phyloP scores from a whole-genome alignment of 2,329 filamentous ascomycete genomes.

The Botrytis byssoidea region DNA sequence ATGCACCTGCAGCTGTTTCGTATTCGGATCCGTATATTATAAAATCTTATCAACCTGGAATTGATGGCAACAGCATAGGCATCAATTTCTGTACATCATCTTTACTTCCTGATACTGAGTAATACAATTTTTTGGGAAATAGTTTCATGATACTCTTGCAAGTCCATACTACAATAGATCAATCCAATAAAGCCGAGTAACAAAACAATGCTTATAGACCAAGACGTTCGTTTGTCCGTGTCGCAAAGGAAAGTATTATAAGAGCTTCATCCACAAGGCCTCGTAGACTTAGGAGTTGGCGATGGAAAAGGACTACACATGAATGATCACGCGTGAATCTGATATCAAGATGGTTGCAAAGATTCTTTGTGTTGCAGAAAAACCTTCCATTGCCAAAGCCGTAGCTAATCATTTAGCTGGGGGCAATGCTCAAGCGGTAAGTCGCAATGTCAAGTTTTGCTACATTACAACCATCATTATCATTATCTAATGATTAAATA shows the following conservation, averaged over 20 bases:
- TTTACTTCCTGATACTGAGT: neutral
- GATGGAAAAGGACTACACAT: neutral
- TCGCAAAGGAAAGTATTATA: neutral
- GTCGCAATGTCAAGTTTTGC: constrained; percentile 35
- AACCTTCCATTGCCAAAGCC: constrained; percentile 93
- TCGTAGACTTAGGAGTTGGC: neutral
- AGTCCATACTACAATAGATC: neutral
- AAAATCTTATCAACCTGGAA: neutral
- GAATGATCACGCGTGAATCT: neutral
- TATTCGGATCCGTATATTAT: too few relatives aligned
- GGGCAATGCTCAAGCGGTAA: constrained; percentile 66
- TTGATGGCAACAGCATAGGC: neutral
- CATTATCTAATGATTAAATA: constrained; percentile 12
- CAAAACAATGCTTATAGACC: neutral
- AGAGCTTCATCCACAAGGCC: neutral
- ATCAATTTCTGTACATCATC: neutral
- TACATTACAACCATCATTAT: neutral
- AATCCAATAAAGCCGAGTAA: neutral
- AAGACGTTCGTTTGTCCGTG: neutral
- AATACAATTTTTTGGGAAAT: neutral
- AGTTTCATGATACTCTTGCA: neutral
- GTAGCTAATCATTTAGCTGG: constrained; percentile 88
- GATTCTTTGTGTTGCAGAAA: constrained; percentile 77
- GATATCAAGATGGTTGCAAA: constrained; percentile 40
- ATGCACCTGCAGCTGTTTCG: neutral